These are phyloP conservation scores for Silene noctiflora DNA, from an alignment of 179 eudicot species.

Conservation along the genomic window DNA sequence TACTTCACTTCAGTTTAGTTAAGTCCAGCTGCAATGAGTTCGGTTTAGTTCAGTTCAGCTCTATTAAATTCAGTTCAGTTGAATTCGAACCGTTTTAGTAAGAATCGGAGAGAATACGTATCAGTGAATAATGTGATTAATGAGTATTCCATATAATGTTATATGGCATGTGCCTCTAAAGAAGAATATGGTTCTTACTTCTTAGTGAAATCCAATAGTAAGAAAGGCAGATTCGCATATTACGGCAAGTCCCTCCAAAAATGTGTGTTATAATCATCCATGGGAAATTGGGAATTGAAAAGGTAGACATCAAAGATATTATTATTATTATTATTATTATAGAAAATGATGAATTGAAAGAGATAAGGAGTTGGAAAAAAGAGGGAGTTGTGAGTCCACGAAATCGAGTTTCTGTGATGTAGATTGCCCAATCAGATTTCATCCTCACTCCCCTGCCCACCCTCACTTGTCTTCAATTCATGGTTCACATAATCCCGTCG, in stretches of 20 bases:
- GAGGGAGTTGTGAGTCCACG: neutral
- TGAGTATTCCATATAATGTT: no score
- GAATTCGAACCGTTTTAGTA: no score
- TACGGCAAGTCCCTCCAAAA: neutral
- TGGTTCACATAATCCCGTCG: neutral
- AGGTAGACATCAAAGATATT: neutral
- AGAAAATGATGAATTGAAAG: neutral
- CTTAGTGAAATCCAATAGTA: neutral
- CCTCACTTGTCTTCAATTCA: neutral
- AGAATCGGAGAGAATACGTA: no score
- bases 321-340: no score
- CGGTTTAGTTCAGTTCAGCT: no score
- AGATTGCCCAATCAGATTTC: neutral
- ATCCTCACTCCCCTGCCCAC: neutral
- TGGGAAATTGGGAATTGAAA: neutral
- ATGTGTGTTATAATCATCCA: neutral
- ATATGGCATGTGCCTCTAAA: no score
- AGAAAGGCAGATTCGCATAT: neutral
- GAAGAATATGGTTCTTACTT: no score
- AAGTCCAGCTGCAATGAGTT: no score
- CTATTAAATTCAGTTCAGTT: no score
- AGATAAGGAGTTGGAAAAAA: neutral
- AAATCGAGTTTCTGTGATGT: neutral
- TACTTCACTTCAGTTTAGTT: no score
- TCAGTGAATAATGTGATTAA: no score